phyloP scores from a whole-genome alignment of 176 grass and related monocot genomes.

The Pharus latifolius region DNA sequence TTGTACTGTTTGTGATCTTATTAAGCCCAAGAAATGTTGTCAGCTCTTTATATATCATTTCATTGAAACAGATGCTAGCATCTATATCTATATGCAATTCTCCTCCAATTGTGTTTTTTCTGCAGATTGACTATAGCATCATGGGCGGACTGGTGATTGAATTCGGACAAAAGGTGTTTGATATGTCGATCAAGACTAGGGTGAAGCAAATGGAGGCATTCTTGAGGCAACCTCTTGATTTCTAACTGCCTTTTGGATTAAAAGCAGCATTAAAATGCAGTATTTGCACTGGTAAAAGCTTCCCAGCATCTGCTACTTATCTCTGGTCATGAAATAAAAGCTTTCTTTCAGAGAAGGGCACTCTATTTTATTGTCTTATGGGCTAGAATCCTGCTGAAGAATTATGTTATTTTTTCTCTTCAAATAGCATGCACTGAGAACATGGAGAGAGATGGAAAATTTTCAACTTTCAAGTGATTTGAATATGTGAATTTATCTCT shows the following conservation, averaged over 20 bases:
- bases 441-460: constrained; percentile 15
- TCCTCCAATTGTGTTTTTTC: background rate
- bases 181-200: constrained; percentile 92
- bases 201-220: constrained; percentile 86
- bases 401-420: constrained; percentile 8
- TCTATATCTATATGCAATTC: no score
- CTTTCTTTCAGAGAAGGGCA: constrained; percentile 18
- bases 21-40: no score
- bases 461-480: background rate
- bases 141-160: constrained; percentile 87
- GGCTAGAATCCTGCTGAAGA: constrained; percentile 6
- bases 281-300: constrained; percentile 5
- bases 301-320: constrained; percentile 26
- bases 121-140: constrained; percentile 79
- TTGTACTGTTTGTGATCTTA: no score
- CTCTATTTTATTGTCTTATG: constrained; percentile 26
- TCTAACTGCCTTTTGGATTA: constrained; percentile 28
- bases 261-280: constrained; percentile 7
- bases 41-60: no score
- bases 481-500: background rate
- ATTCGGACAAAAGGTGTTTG: constrained; percentile 68
- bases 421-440: constrained; percentile 5
- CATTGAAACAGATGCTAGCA: no score
- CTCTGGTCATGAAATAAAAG: constrained; percentile 47
- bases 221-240: constrained; percentile 76